Percentiles rank a stretch among this genome's conserved stretches.
Conservation (phyloP, 306 rosid genomes). For the Argentina anserina region DNA sequence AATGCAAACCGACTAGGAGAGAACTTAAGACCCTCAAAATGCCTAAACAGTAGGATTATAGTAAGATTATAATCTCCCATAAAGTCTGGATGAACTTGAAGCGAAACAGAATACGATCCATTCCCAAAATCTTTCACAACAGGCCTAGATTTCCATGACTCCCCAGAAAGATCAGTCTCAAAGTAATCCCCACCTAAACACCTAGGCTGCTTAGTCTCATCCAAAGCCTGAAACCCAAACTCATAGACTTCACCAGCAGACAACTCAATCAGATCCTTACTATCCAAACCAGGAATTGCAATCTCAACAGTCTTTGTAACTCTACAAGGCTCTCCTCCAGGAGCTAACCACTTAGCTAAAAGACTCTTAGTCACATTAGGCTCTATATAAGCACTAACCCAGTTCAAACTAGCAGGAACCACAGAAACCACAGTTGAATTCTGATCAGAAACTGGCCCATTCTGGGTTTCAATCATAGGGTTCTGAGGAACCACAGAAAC, state of each 20-base stretch:
- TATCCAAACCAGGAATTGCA: conserved; percentile 57
- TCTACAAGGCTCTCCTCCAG: conserved; percentile 69
- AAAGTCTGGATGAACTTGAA: conserved; percentile 84
- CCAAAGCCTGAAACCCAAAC: conserved; percentile 60
- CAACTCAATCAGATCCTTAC: conserved; percentile 38
- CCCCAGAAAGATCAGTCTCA: conserved; percentile 87
- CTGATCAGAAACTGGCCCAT: conserved; percentile 25
- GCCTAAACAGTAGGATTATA: conserved; percentile 63
- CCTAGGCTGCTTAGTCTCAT: conserved; percentile 57
- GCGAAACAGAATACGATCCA: conserved; percentile 66
- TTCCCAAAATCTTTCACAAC: conserved; percentile 68
- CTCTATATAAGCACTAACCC: conserved; percentile 66
- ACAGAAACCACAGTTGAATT: conserved; percentile 24
- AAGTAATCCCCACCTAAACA: conserved; percentile 93
- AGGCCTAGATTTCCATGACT: conserved; percentile 84
- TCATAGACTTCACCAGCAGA: conserved; percentile 75
- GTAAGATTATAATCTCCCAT: conserved; percentile 59
- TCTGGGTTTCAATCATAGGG: conserved; percentile 33
- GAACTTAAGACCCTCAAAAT: conserved; percentile 69
- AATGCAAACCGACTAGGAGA: conserved; percentile 57
- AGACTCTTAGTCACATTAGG: conserved; percentile 56
- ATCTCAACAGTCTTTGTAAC: conserved; percentile 57
- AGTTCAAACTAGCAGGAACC: conserved; percentile 27
- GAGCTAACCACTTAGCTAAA: conserved; percentile 59
- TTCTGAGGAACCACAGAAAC: conserved; percentile 25